Conservation (phyloP, 805 yeast species). For the Nakazawaea ambrosiae region DNA sequence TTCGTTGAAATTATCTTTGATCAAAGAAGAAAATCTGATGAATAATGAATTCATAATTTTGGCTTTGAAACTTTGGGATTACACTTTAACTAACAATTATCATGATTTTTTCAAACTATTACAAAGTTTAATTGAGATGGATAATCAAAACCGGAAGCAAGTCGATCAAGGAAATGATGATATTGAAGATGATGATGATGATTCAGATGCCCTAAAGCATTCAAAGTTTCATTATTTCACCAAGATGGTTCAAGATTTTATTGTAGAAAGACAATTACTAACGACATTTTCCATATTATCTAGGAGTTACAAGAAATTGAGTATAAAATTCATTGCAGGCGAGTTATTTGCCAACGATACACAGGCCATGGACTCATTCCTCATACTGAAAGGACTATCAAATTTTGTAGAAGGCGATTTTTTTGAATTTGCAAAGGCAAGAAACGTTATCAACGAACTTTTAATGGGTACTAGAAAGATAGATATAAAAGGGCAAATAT, state of each 20-base stretch:
- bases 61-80: constrained; percentile 30
- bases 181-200: constrained; percentile 17
- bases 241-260: constrained; percentile 36
- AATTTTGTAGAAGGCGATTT: constrained; percentile 18
- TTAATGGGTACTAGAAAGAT: constrained; percentile 42
- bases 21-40: constrained; percentile 9
- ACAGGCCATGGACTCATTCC: constrained; percentile 34
- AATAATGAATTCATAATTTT: constrained; percentile 19
- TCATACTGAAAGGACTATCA: constrained; percentile 31
- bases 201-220: constrained; percentile 14
- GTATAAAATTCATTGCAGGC: constrained; percentile 26
- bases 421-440: constrained; percentile 21
- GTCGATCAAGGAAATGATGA: constrained; percentile 16
- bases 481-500: constrained; percentile 88
- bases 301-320: constrained; percentile 45
- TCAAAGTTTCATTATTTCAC: constrained; percentile 18
- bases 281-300: constrained; percentile 49
- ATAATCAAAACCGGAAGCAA: constrained; percentile 1
- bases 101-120: constrained; percentile 41
- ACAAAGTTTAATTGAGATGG: constrained; percentile 33
- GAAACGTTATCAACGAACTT: constrained; percentile 17
- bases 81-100: constrained; percentile 38
- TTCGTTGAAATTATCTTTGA: constrained; percentile 27
- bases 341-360: constrained; percentile 31
- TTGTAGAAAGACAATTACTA: constrained; percentile 53